A percentile compares a stretch with the other conserved stretches of the same genome.
phyloP scores from a whole-genome alignment of 176 grass and related monocot species.

The Otatea glauca region DNA sequence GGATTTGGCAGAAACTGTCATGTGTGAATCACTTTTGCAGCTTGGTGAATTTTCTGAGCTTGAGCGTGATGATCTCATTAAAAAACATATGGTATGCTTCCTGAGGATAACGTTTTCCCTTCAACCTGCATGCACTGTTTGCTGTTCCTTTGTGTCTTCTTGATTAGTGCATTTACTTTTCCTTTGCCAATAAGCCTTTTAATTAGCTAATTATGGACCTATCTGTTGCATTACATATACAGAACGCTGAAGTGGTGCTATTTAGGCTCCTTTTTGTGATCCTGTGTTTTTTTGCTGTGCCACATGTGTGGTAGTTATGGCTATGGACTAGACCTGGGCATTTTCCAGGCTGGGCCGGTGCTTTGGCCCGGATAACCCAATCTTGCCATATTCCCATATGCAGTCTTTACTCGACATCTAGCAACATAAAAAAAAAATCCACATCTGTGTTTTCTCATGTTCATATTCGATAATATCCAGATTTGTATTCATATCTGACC shows the following conservation, averaged over 20 bases:
- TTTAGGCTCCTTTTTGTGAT: slow-evolving; percentile 28
- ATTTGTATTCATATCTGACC: not conserved
- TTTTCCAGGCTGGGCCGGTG: not conserved
- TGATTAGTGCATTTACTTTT: slow-evolving; percentile 29
- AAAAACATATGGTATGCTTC: slow-evolving; percentile 83
- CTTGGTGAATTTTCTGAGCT: slow-evolving; percentile 80
- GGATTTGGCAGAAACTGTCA: slow-evolving; percentile 66
- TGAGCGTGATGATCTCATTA: slow-evolving; percentile 93
- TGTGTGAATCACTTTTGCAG: slow-evolving; percentile 81
- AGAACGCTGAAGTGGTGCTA: not conserved
- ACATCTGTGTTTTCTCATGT: not conserved
- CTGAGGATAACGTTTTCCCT: slow-evolving; percentile 21
- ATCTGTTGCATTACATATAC: not conserved
- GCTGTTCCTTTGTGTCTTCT: slow-evolving; percentile 16
- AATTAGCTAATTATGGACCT: not conserved
- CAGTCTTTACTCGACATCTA: not conserved
- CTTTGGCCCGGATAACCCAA: not conserved
- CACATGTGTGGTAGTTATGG: slow-evolving; percentile 1
- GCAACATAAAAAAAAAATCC: slow-evolving; percentile 17
- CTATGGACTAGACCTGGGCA: not conserved
- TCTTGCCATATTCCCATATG: not conserved
- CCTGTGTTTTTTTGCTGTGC: not conserved
- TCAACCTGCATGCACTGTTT: slow-evolving; percentile 24
- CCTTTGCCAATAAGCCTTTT: not conserved
- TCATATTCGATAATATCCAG: not conserved